These are phyloP conservation scores for Physaria fendleri DNA, from an alignment of 345 rosid species.

Conservation along the genomic window DNA sequence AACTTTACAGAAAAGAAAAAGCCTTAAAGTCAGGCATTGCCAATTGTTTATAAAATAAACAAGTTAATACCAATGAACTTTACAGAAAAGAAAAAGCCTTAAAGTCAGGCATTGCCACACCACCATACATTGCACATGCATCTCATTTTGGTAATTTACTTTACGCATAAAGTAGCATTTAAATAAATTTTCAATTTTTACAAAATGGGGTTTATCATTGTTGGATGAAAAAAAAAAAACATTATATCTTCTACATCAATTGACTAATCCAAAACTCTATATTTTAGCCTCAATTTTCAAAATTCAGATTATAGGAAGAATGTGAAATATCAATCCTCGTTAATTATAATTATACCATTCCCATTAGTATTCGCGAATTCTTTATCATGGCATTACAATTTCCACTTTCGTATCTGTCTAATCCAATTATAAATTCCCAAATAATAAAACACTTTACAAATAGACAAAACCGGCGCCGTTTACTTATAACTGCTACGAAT, in stretches of 20 bases:
- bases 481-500: neutral
- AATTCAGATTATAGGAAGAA: no score
- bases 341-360: no score
- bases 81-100: constrained; percentile 9
- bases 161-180: constrained; percentile 17
- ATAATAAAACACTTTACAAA: neutral
- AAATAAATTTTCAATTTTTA: neutral
- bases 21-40: constrained; percentile 18
- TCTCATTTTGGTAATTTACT: constrained; percentile 23
- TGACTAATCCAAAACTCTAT: constrained; percentile 17
- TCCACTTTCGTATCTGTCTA: constrained; percentile 8
- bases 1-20: neutral
- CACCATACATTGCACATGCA: constrained; percentile 31
- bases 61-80: neutral
- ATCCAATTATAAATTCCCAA: neutral
- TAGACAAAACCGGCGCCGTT: constrained; percentile 6
- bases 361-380: neutral
- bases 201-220: constrained; percentile 20
- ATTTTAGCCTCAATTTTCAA: no score
- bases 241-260: no score
- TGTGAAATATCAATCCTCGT: no score
- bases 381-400: constrained; percentile 1
- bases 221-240: constrained; percentile 25
- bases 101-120: constrained; percentile 17
- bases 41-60: neutral